Base-by-base conservation (phyloP, 2,329 filamentous ascomycete species). In the Venturia asperata region DNA sequence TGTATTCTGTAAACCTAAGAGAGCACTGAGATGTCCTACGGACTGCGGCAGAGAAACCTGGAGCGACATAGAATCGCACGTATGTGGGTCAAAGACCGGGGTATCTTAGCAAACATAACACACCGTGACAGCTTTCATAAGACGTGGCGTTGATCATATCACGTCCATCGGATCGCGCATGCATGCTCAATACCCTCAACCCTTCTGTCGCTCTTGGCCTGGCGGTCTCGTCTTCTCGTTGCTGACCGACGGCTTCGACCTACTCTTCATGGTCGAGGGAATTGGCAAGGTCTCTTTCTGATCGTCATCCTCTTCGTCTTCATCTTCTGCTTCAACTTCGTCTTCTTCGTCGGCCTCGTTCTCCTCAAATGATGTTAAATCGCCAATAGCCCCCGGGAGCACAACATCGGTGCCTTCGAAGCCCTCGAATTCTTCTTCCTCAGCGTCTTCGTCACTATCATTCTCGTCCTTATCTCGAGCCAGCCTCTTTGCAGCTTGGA, bases 401-500 rank as follows among this genome's bases (percentile, higher is more conserved):
- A 19, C 37, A n/a, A 70, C 70, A 30, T 71, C 72, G 11, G 70
- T 69, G 3, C 71, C 72, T 45, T 73, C 74, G 66, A 75, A 75
- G 49, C 74, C 73, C 11, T 67, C 67, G 55, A 75, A 75, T 24
- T 75, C 73, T 7, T 66, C 60, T 39, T 68, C 68, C 5, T 69
- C 69, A 3, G 71, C 71, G 47, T 73, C 65, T 5, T 67, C 69
- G 17, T 71, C 74, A 15, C 69, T 69, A 2, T 73, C 74, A n/a
- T 73, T 68, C 3, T 70, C 70, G 17, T 73, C 72, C 39, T 74
- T 74, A 37, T 75, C 72, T 17, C 70, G 71, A 4, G 78, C 76
- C 21, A 75, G 79, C 21, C 79, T 79, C 5, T 74, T 74, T 30
- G 86, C 84, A 21, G 55, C 62, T 9, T 64, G 70, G 9, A 70